phyloP scores from a whole-genome alignment of 352 stramenopile genomes.

The Globisporangium nodosum region DNA sequence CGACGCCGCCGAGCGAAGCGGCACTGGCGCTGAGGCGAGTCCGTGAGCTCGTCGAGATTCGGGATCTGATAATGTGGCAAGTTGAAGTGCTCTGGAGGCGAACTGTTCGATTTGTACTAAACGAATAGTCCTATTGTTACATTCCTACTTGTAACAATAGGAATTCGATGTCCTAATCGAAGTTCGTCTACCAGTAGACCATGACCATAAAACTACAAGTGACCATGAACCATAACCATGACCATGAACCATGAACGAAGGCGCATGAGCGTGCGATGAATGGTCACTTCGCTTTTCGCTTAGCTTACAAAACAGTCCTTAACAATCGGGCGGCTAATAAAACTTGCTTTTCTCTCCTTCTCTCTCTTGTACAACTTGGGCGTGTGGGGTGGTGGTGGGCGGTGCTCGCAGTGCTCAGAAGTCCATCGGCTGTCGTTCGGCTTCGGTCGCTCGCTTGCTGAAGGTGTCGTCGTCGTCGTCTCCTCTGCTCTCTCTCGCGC shows the following conservation, averaged over 20 bases:
- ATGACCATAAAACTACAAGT: no score
- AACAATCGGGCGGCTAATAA: constrained; percentile 4
- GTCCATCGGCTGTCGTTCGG: background rate
- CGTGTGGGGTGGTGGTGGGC: background rate
- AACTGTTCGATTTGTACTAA: background rate
- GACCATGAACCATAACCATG: no score
- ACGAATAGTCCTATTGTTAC: no score
- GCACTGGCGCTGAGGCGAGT: background rate
- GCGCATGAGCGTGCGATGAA: no score
- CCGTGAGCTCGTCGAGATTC: no score
- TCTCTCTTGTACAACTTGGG: constrained; percentile 16
- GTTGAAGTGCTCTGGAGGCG: background rate
- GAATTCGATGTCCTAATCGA: no score
- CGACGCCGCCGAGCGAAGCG: background rate
- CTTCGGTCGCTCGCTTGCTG: background rate
- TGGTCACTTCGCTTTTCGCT: background rate
- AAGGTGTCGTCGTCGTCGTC: background rate
- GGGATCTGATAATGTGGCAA: background rate
- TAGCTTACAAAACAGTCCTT: background rate
- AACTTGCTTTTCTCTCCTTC: constrained; percentile 9
- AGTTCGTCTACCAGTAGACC: no score
- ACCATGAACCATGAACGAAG: no score
- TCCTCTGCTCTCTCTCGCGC: no score
- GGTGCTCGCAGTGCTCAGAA: background rate
- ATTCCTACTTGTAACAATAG: no score